Base-by-base conservation (phyloP, 225 moss, liverwort and hornwort genomes). In the Climacium dendroides region DNA sequence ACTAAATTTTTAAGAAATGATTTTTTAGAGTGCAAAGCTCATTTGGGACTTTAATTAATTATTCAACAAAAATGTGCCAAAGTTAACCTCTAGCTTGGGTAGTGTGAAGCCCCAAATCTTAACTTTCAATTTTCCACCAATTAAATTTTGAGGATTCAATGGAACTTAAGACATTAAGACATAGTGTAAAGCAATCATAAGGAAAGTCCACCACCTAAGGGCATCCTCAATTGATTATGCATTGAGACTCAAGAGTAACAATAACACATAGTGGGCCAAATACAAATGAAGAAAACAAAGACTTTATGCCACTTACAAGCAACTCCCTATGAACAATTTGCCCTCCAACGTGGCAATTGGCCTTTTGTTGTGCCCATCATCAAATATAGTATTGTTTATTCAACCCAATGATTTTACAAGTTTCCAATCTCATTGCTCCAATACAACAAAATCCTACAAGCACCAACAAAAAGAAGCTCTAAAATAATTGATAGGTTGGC, bases 101-200 rank as follows among this genome's bases (percentile, higher is more conserved):
- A 26, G 5, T 43, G 26, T 26, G 0, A 43, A 70, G 14, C 5
- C 25, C 39, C 4, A 39, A 70, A 0, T 72, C 10, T 5, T 0
- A 73, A 30, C 29, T 18, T 73, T 4, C 8, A 7, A 0, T 4
- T 30, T 2, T 48, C 4, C 0, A 30, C 19, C 2, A 11, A 73
- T 19, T 0, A 30, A 0, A 30, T 73, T 73, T 73, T 30, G 10
- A 73, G 0, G 18, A 47, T 30, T 30, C 29, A 73, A 17, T 29
- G 3, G 0, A 0, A 15, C 0, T n/a, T n/a, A n/a, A n/a, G n/a
- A n/a, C n/a, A n/a, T 41, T 71, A 3, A 28, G 1, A 43, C 1
- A 1, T 1, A 15, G 1, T 43, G 9, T 16, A 16, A 43, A 43
- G 2, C 25, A 8, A 3, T 7, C 7, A 3, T 2, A 37, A 69